Conservation (phyloP, 2,329 filamentous ascomycete species). For the Aureobasidium sp. region DNA sequence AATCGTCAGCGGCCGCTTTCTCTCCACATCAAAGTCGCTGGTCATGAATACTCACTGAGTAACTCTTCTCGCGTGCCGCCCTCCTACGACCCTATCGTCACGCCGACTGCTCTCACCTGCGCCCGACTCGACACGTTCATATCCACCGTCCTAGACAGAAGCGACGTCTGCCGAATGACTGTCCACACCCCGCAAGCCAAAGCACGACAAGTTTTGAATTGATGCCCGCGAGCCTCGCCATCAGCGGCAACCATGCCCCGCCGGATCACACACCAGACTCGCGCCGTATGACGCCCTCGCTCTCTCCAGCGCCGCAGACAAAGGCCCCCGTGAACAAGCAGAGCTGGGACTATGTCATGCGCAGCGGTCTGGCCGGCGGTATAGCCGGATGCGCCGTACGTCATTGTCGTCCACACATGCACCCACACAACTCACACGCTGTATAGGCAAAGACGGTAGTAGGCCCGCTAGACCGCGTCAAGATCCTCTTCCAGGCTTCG, state of each 20-base stretch:
- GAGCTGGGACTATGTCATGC: constrained; percentile 75
- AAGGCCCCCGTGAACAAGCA: constrained; percentile 57
- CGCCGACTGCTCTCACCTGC: neutral
- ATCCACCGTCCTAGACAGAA: neutral
- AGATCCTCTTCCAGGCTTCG: constrained; percentile 95
- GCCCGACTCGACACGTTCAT: neutral
- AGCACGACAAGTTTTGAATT: constrained; percentile 18
- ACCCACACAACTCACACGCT: neutral
- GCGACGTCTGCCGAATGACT: neutral
- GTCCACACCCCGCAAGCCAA: neutral
- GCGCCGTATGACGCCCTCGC: constrained; percentile 35
- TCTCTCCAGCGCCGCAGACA: constrained; percentile 29
- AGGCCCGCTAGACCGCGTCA: constrained; percentile 91
- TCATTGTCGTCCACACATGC: constrained; percentile 20
- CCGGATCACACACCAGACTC: constrained; percentile 26
- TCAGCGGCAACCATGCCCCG: constrained; percentile 28
- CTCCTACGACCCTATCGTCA: neutral
- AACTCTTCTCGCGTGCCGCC: neutral
- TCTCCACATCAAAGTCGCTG: neutral
- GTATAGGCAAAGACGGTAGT: constrained; percentile 86
- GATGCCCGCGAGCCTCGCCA: constrained; percentile 33
- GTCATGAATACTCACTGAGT: neutral
- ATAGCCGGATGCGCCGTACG: constrained; percentile 85
- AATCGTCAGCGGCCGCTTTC: neutral
- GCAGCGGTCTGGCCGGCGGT: constrained; percentile 80